Base-by-base conservation (phyloP, 371 early-diverging fungal genomes). In the Mucor lusitanicus region DNA sequence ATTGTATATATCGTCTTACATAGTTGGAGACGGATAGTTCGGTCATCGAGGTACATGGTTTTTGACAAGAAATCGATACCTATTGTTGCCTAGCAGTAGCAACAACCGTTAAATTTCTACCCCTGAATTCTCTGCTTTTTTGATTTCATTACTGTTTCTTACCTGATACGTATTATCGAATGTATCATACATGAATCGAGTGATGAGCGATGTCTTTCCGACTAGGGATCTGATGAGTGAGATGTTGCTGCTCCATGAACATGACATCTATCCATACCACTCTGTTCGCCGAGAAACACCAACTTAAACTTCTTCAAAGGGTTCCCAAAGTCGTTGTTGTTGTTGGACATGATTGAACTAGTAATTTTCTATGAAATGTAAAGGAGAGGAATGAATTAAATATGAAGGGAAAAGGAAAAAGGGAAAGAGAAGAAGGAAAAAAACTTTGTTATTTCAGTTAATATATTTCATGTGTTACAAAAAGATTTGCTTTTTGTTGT, bases 11-110 rank as follows among this genome's bases (percentile, higher is more conserved):
- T 1, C 19, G 6, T 7, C 70, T 69, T 69, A 73, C 99, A 99
- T 64, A 99, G 89, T 85, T 99, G 99, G 59, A 99, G 87, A 57
- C 99, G 91, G 21, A 99, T 94, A 17, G 96, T 97, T 59, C 95
- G 91, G 78, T 97, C 97, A 69, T 97, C 98, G 58, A 99, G 81
- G 75, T 95, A 94, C 92, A 99, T 95, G 19, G 99, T 99, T 85
- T 99, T 99, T 44, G 95, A 96, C 70, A 99, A 78, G 80, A 99
- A 99, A 82, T 99, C 99, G 67, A 99, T 98, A 67, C 99, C 99
- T 68, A 99, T 99, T 12, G 99, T 99, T 6, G 99, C 99, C 91
- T 98, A 46, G 9, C 23, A 15, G n/a, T n/a, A n/a, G n/a, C n/a
- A n/a, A n/a, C n/a, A 17, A 19, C 35, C 44, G 23, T 50, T 35